Evolutionary conservation across 1,139 yeast species (phyloP), one percentile per base, ranked within the genome.

Genomic region (Suhomyces maxii): DNA sequence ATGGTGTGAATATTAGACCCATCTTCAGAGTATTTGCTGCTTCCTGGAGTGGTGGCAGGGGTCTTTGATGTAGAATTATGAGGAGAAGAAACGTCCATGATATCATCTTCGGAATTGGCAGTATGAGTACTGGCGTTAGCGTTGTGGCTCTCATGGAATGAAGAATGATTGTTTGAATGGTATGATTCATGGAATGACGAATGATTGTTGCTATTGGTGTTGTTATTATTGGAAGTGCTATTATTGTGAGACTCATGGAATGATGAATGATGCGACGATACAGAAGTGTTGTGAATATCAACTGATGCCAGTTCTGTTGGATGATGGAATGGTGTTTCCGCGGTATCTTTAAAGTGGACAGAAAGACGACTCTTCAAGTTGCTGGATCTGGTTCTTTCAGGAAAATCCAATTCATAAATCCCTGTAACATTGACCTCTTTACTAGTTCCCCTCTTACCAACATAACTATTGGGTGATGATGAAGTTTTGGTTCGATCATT

Each of bases 331-430:
- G 39, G 41, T 8, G 45, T 34, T 2, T 38, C 36, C 5, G 33
- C 37, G 25, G 46, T 25, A 33, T 59, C 63, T 40, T 58, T 60
- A 44, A 71, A 67, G 51, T 69, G 76, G 6, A 64, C 71, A 1
- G 74, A 64, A 26, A 72, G 60, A 43, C 68, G 68, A 41, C 58
- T 59, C 51, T 65, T 61, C 40, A 71, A 54, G 30, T 54, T 50
- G 37, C 45, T 57, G 28, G 45, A 33, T 34, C 53, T 45, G 45
- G 53, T 59, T 14, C 46, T 49, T 8, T 64, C 63, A 5, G 72
- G 71, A 44, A 69, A 65, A 47, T 69, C 74, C 41, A 66, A 48
- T 42, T 65, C 68, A 51, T 69, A 69, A 8, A 68, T 58, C 6
- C 74, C 73, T 1, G 71, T 67, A 13, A 67, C 56, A 45, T 52